phyloP scores from a whole-genome alignment of 2,329 filamentous ascomycete species.

The Capronia epimyces region DNA sequence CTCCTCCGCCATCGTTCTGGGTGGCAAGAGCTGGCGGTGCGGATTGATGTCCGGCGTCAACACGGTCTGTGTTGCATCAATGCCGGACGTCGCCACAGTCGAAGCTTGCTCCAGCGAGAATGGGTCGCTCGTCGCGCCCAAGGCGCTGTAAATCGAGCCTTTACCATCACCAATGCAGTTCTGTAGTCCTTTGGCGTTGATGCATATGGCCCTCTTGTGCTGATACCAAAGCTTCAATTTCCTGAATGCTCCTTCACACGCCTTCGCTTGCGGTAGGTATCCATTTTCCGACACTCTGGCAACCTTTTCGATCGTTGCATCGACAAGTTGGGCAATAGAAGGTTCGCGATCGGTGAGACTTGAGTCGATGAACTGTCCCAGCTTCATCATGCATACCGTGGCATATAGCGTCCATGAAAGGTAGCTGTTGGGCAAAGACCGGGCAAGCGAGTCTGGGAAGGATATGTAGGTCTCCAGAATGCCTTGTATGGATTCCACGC shows the following conservation, averaged over 20 bases:
- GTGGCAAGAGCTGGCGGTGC: too few relatives aligned
- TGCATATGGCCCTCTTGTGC: constrained; percentile 37
- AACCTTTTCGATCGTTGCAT: constrained; percentile 63
- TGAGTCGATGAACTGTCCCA: constrained; percentile 57
- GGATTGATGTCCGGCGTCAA: too few relatives aligned
- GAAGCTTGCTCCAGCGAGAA: not conserved
- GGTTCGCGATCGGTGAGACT: too few relatives aligned
- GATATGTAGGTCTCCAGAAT: constrained; percentile 59
- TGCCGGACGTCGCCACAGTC: not conserved
- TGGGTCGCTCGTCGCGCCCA: not conserved
- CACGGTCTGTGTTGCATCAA: not conserved
- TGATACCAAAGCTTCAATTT: constrained; percentile 67
- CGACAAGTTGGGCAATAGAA: constrained; percentile 59
- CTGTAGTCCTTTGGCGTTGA: not conserved
- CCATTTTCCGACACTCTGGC: constrained; percentile 56
- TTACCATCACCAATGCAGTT: not conserved
- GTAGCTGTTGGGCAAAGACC: constrained; percentile 63
- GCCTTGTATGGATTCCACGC: constrained; percentile 56
- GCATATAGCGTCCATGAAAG: constrained; percentile 67
- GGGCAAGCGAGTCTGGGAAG: constrained; percentile 54
- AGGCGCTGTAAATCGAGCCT: constrained; percentile 2
- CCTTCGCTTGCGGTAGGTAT: constrained; percentile 58
- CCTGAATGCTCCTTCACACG: constrained; percentile 63
- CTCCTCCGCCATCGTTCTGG: not conserved
- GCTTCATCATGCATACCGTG: constrained; percentile 65